phyloP scores from a whole-genome alignment of 441 rosid genomes.

The Mallotus repandus region DNA sequence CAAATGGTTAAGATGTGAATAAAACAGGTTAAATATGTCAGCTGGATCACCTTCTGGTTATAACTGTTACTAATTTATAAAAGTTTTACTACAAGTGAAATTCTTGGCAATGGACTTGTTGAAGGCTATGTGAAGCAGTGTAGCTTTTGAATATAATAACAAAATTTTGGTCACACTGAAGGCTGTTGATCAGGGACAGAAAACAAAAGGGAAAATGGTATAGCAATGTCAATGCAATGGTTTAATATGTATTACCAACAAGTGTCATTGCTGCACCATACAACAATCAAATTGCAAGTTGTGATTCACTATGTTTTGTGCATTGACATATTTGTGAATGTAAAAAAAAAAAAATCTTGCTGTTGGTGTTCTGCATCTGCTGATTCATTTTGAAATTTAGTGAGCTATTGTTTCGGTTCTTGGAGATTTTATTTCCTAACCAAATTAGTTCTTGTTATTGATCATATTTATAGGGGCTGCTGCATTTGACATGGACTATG shows the following conservation, averaged over 20 bases:
- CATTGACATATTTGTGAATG: not conserved
- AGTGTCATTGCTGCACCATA: not conserved
- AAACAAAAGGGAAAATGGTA: not conserved
- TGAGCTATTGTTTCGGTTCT: not conserved
- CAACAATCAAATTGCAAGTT: not conserved
- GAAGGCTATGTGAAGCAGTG: too few species aligned
- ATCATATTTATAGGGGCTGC: conserved; percentile 49
- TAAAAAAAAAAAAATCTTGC: too few species aligned
- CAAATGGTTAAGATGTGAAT: too few species aligned
- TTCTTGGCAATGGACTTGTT: too few species aligned
- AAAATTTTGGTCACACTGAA: not conserved
- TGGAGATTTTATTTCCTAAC: not conserved
- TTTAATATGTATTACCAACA: not conserved
- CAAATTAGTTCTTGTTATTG: conserved; percentile 2
- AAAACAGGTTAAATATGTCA: too few species aligned
- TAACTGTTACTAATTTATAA: too few species aligned
- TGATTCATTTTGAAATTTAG: not conserved
- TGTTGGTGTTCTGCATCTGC: not conserved
- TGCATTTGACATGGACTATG: conserved; percentile 77
- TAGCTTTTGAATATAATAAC: not conserved
- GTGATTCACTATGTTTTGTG: too few species aligned
- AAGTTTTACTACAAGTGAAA: too few species aligned
- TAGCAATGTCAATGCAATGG: not conserved
- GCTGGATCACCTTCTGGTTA: too few species aligned
- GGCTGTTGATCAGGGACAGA: not conserved